Evolutionary conservation across 805 yeast genomes (phyloP).

Genomic region (Yarrowia keelungensis): DNA sequence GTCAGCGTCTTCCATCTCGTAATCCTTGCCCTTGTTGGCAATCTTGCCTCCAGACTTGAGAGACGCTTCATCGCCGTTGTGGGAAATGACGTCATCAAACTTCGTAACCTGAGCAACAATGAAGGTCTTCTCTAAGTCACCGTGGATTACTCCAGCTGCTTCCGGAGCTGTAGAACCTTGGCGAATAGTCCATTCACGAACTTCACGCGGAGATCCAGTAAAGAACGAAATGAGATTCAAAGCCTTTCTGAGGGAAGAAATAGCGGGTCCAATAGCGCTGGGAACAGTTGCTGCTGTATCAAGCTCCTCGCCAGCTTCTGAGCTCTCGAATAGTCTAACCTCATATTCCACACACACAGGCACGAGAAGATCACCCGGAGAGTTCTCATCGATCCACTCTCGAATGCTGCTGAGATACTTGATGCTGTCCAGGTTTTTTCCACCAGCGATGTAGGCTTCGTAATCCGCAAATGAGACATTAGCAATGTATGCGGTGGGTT

Average conservation of each 20-base stretch:
- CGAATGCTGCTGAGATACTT: slow-evolving; percentile 59
- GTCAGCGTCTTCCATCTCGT: slow-evolving; percentile 85
- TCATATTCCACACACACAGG: slow-evolving; percentile 76
- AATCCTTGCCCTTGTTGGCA: slow-evolving; percentile 75
- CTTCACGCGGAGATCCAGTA: slow-evolving; percentile 87
- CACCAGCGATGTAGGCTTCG: slow-evolving; percentile 51
- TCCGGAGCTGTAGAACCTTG: slow-evolving; percentile 79
- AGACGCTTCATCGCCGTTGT: slow-evolving; percentile 59
- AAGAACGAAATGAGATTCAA: slow-evolving; percentile 79
- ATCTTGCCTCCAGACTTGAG: slow-evolving; percentile 67
- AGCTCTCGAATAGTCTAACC: slow-evolving; percentile 64
- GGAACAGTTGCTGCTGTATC: slow-evolving; percentile 43
- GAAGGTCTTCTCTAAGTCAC: slow-evolving; percentile 81
- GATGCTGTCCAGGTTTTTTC: slow-evolving; percentile 49
- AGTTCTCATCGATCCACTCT: slow-evolving; percentile 70
- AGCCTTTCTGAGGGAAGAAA: slow-evolving; percentile 68
- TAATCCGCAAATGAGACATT: slow-evolving; percentile 79
- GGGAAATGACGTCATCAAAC: slow-evolving; percentile 61
- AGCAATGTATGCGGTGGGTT: slow-evolving; percentile 81
- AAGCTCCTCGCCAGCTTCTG: slow-evolving; percentile 47
- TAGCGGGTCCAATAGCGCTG: slow-evolving; percentile 59
- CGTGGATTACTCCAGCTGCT: slow-evolving; percentile 90
- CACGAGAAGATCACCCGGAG: slow-evolving; percentile 71
- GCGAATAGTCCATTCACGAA: slow-evolving; percentile 87
- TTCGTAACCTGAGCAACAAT: slow-evolving; percentile 78